Conservation (phyloP, 2,329 filamentous ascomycete genomes). For the Stagonosporopsis chrysanthemi region DNA sequence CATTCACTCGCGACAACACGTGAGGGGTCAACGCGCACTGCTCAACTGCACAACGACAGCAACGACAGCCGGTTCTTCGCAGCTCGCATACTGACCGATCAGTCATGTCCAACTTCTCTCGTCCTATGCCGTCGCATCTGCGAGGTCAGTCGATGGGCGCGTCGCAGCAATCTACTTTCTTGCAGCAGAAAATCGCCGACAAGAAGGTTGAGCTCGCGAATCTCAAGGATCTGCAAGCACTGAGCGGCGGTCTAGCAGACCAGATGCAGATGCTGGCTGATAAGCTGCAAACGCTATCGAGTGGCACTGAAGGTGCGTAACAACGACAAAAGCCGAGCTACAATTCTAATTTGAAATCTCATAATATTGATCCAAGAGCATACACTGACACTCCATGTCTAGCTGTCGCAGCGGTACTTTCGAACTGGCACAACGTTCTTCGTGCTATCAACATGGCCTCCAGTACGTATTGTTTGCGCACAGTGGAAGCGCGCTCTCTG, state of each 20-base stretch:
- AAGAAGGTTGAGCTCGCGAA: slow-evolving; percentile 85
- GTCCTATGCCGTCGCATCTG: slow-evolving; percentile 68
- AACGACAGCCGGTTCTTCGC: background rate
- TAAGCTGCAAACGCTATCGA: slow-evolving; percentile 77
- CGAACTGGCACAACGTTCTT: slow-evolving; percentile 88
- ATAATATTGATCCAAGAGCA: background rate
- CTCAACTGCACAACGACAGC: background rate
- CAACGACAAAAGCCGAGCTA: background rate
- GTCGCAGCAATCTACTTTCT: slow-evolving; percentile 69
- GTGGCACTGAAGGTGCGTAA: slow-evolving; percentile 76
- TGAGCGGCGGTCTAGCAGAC: slow-evolving; percentile 78
- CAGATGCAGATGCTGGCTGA: slow-evolving; percentile 85
- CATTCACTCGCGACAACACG: slow-evolving; percentile 25
- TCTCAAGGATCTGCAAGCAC: slow-evolving; percentile 76
- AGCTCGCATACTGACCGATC: background rate
- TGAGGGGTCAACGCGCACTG: slow-evolving; percentile 32
- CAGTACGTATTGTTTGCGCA: slow-evolving; percentile 61
- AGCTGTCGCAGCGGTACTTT: slow-evolving; percentile 84
- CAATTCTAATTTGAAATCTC: background rate
- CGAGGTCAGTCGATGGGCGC: slow-evolving; percentile 57
- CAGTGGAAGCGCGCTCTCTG: slow-evolving; percentile 18
- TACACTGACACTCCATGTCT: slow-evolving; percentile 4
- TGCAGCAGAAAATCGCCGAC: slow-evolving; percentile 80
- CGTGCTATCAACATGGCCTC: slow-evolving; percentile 87
- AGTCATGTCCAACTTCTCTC: slow-evolving; percentile 51